Evolutionary conservation across 768 basidiomycete species (phyloP).

Genomic region (Suillus americanus): DNA sequence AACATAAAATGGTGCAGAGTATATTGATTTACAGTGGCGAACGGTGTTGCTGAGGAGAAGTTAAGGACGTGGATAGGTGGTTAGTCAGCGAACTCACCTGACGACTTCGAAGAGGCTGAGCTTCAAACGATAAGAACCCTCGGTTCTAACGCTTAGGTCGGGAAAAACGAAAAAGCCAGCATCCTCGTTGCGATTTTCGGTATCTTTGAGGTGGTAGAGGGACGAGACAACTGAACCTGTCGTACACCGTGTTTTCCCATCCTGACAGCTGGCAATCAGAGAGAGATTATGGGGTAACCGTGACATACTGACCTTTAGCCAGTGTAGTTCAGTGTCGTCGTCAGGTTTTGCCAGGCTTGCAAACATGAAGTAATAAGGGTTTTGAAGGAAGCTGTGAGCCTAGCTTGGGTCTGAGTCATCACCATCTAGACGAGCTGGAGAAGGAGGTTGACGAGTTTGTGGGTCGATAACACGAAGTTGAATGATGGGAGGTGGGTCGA

Average conservation of each 20-base stretch:
- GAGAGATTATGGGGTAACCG: background rate
- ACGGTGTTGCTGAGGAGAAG: slow-evolving; percentile 64
- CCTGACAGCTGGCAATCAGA: slow-evolving; percentile 42
- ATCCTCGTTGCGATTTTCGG: slow-evolving; percentile 59
- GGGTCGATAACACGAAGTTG: slow-evolving; percentile 87
- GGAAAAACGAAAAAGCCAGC: slow-evolving; percentile 98
- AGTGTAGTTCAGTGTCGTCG: slow-evolving; percentile 86
- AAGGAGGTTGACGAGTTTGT: slow-evolving; percentile 32
- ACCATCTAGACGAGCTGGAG: slow-evolving; percentile 27
- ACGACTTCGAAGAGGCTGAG: slow-evolving; percentile 87
- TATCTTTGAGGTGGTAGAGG: slow-evolving; percentile 86
- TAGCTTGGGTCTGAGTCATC: slow-evolving; percentile 40
- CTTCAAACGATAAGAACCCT: slow-evolving; percentile 79
- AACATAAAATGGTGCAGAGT: slow-evolving; percentile 88
- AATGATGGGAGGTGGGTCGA: slow-evolving; percentile 97
- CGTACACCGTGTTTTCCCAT: slow-evolving; percentile 88
- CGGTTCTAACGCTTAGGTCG: slow-evolving; percentile 87
- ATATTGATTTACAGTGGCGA: slow-evolving; percentile 87
- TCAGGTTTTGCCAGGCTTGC: slow-evolving; percentile 88
- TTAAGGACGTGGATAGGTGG: slow-evolving; percentile 8
- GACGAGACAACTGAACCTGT: slow-evolving; percentile 90
- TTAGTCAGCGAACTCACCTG: slow-evolving; percentile 54
- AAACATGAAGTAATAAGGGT: slow-evolving; percentile 97
- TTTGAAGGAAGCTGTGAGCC: slow-evolving; percentile 71
- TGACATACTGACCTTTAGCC: slow-evolving; percentile 59